Base-by-base conservation (phyloP, 148 eudicot genomes). In the Fagopyrum homotropicum region DNA sequence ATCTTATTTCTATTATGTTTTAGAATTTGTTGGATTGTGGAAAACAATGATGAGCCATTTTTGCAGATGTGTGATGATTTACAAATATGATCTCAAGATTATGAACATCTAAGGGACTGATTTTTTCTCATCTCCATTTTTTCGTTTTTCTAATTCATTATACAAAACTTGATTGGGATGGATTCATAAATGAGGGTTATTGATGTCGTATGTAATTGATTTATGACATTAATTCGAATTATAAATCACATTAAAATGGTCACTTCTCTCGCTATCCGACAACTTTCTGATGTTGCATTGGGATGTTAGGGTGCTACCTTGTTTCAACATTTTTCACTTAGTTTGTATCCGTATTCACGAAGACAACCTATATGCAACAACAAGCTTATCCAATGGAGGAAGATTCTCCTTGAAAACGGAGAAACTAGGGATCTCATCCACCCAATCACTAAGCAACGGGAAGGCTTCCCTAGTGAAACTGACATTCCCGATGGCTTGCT, bases 61-160 rank as follows among this genome's bases (percentile, higher is more conserved):
- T 68, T 84, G 82, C 93, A 87, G 93, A 89, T 90, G 90, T 89
- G 93, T 87, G 84, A 87, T 89, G 93, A 89, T 66, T 45, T 89
- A 88, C 93, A 89, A 78, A 84, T 0, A 89, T 89, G 93, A 89
- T 89, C 91, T 89, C 93, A 86, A 86, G 26, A 22, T 22, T 22
- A 22, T 22, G 26, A 22, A 22, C 26, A 22, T 22, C 26, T 22
- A 22, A 22, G 89, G 89, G 89, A 84, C 89, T 86, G 89, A 84
- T 85, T 81, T 55, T 15, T 73, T 55, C 29, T 72, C 30, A 12
- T 52, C 26, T 22, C 26, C 6, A 56, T 71, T 40, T 5, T 44
- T 69, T 26, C 26, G 9, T 22, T 22, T 22, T 22, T 22, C 26
- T 22, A 22, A 22, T 22, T 22, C 26, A 22, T 22, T 22, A 22